These are phyloP conservation scores for Wickerhamiella azymoides DNA, from an alignment of 805 yeast species.

Conservation along the genomic window DNA sequence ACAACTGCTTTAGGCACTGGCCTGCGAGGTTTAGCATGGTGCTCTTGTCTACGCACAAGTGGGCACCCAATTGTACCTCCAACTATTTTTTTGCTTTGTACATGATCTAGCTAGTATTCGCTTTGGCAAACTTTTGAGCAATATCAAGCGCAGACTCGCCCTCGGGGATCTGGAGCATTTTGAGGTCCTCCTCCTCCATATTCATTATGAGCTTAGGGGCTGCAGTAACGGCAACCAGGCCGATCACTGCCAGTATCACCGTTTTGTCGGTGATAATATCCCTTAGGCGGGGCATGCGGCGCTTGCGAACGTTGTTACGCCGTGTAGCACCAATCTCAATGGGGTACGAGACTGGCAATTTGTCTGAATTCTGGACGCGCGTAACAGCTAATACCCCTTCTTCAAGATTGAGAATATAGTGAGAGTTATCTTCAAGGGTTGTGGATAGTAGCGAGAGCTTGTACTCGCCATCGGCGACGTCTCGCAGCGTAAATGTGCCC, in stretches of 20 bases:
- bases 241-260: not conserved
- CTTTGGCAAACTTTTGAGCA: slow-evolving; percentile 22
- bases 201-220: not conserved
- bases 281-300: not conserved
- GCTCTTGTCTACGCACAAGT: too few species aligned
- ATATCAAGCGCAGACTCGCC: slow-evolving; percentile 20
- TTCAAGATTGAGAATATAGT: slow-evolving; percentile 14
- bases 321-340: slow-evolving; percentile 14
- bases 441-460: slow-evolving; percentile 13
- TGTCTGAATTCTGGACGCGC: slow-evolving; percentile 18
- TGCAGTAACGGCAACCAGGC: not conserved
- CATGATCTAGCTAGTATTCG: not conserved
- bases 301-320: not conserved
- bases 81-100: too few species aligned
- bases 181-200: slow-evolving; percentile 3
- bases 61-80: not conserved
- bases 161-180: slow-evolving; percentile 21
- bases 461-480: slow-evolving; percentile 11
- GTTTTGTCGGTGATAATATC: slow-evolving; percentile 2
- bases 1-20: too few species aligned
- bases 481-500: slow-evolving; percentile 15
- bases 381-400: slow-evolving; percentile 18
- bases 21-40: too few species aligned
- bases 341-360: slow-evolving; percentile 25
- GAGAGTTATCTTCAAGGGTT: slow-evolving; percentile 9